Evolutionary conservation across 202 grass and related monocot genomes (phyloP).

Genomic region (Dendrocalamus latiflorus): DNA sequence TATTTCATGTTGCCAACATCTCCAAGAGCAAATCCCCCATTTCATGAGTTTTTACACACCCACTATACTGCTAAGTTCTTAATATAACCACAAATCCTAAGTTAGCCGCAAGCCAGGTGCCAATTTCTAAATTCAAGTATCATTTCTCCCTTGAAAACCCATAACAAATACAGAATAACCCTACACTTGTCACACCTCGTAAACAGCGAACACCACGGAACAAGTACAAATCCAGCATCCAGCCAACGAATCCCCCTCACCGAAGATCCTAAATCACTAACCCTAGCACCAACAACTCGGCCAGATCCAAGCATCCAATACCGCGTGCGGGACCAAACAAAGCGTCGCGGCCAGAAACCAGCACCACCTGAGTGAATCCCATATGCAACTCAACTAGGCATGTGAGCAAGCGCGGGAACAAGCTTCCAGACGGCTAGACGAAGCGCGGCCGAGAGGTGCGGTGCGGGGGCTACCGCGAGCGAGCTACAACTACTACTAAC

Average conservation of each 20-base stretch:
- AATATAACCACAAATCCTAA: background rate
- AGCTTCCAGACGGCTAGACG: background rate
- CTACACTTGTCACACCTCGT: background rate
- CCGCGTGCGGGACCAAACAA: background rate
- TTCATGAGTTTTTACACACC: background rate
- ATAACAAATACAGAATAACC: background rate
- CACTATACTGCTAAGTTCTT: background rate
- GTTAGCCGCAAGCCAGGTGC: background rate
- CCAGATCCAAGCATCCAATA: constrained; percentile 27
- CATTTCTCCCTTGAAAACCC: constrained; percentile 12
- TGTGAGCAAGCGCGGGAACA: background rate
- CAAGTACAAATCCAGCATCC: background rate
- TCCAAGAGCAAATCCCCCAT: background rate
- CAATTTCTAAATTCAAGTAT: background rate
- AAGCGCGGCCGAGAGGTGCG: background rate
- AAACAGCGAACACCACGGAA: background rate
- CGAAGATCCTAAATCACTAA: background rate
- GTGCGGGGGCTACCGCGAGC: background rate
- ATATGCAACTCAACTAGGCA: background rate
- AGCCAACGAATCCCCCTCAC: background rate
- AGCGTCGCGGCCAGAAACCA: background rate
- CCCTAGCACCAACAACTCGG: background rate
- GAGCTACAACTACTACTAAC: constrained; percentile 14
- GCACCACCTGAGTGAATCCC: background rate
- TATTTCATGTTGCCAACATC: background rate